These are phyloP conservation scores for Hirschfeldia incana DNA, from an alignment of 345 rosid genomes.

Conservation along the genomic window DNA sequence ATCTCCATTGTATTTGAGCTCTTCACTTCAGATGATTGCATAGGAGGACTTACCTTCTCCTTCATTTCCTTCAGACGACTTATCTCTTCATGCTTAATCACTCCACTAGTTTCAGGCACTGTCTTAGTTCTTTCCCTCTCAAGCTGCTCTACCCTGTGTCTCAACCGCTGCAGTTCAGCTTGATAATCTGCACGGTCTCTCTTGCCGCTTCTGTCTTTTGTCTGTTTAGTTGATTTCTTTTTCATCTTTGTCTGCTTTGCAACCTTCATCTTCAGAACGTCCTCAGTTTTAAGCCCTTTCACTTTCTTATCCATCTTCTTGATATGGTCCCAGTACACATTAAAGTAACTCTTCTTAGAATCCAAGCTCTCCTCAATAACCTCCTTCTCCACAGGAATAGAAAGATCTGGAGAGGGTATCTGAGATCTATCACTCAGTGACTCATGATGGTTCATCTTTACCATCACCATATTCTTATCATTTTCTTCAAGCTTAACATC, in stretches of 20 bases:
- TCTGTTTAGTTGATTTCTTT: slow-evolving; percentile 41
- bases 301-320: slow-evolving; percentile 53
- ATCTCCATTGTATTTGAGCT: slow-evolving; percentile 8
- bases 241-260: slow-evolving; percentile 33
- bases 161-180: slow-evolving; percentile 22
- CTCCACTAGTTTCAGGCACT: slow-evolving; percentile 35
- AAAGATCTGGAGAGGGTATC: slow-evolving; percentile 27
- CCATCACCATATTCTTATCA: slow-evolving; percentile 1
- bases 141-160: slow-evolving; percentile 40
- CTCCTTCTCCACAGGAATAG: slow-evolving; percentile 33
- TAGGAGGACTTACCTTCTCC: slow-evolving; percentile 47
- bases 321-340: slow-evolving; percentile 63
- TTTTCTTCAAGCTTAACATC: slow-evolving; percentile 49
- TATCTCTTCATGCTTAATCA: slow-evolving; percentile 45
- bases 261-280: slow-evolving; percentile 35
- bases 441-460: neutral
- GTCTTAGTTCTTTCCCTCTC: slow-evolving; percentile 38
- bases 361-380: slow-evolving; percentile 35
- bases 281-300: slow-evolving; percentile 41
- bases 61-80: slow-evolving; percentile 48
- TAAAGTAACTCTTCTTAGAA: slow-evolving; percentile 37
- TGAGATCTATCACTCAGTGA: slow-evolving; percentile 29
- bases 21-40: slow-evolving; percentile 38
- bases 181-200: slow-evolving; percentile 39
- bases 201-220: slow-evolving; percentile 36